Evolutionary conservation across 2,329 filamentous ascomycete genomes (phyloP), one percentile per base, ranked within the genome.

Genomic region (Metarhizium anisopliae): DNA sequence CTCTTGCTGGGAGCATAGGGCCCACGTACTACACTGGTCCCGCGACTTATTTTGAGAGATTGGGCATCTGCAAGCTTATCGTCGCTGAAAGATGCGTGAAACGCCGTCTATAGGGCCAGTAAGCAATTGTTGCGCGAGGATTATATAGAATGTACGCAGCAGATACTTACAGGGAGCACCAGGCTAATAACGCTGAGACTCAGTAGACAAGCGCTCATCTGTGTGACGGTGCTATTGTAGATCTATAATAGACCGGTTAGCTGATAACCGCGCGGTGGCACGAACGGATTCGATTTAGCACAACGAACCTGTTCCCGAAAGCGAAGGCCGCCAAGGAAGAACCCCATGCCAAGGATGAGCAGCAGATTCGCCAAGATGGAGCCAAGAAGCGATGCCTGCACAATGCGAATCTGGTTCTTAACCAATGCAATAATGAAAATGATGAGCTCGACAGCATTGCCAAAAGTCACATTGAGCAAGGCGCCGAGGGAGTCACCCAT

Each of bases 121-220:
- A 65, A 36, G 74, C 73, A 62, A 79, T 7, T 77, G 58, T 75
- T 16, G 5, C 18, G 79, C 64, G 7, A 20, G 10, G 8, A 30
- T 7, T 14, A 13, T 14, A 40, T 2, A 35, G 3, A 32, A 32
- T 42, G n/a, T 25, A 40, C 47, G 36, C n/a, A 25, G 20, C n/a
- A 43, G 25, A 5, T 13, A 72, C 82, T 63, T 72, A 88, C 86
- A 1, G 92, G 91, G 13, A 96, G 74, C 30, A 96, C 80, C 25
- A 96, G 77, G 75, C 91, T 96, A 72, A 90, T 92, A 58, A 95
- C 92, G 66, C 89, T 92, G 70, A 96, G 72, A 76, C 90, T 95
- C 62, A 96, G 81, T 63, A 96, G 78, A 73, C 90, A 95, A 53
- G 92, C 92, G 68, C 90, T 96, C 90, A 96, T 96, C 69, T 96